phyloP scores from a whole-genome alignment of 2,329 filamentous ascomycete genomes.

The Claviceps arundinis region DNA sequence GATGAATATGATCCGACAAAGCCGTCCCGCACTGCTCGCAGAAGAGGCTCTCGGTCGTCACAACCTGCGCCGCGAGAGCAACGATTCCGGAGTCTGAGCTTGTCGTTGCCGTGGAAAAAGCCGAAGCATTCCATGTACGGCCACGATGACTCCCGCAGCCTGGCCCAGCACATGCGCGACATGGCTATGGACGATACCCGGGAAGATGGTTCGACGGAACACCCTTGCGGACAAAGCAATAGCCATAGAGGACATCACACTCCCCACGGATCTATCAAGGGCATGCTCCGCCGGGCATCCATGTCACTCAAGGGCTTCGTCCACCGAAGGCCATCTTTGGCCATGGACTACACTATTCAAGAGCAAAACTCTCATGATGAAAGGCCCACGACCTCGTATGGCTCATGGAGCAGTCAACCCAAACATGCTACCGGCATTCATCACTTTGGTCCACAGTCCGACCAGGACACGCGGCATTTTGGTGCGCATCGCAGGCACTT shows the following conservation, averaged over 20 bases:
- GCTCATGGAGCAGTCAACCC: conserved; percentile 33
- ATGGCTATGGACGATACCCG: conserved; percentile 20
- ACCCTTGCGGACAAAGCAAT: conserved; percentile 10
- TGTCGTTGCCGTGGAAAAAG: conserved; percentile 36
- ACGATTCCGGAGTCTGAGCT: conserved; percentile 35
- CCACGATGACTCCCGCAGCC: conserved; percentile 18
- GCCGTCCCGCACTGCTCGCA: not conserved
- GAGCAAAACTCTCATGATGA: conserved; percentile 14
- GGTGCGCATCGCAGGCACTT: conserved; percentile 15
- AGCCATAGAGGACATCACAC: conserved; percentile 13
- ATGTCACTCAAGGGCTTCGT: conserved; percentile 40
- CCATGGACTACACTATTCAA: conserved; percentile 16
- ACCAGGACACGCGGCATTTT: conserved; percentile 20
- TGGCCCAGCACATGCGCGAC: conserved; percentile 18
- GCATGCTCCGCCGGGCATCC: conserved; percentile 42
- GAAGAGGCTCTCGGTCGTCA: not conserved
- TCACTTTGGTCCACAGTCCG: conserved; percentile 31
- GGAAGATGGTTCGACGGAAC: conserved; percentile 11
- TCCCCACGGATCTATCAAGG: conserved; percentile 27
- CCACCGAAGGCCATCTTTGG: conserved; percentile 31
- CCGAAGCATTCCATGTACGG: conserved; percentile 29
- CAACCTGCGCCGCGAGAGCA: conserved; percentile 17
- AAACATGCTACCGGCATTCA: conserved; percentile 38
- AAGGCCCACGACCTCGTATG: conserved; percentile 34
- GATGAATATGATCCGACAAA: conserved; percentile 4